phyloP scores from a whole-genome alignment of 2,329 filamentous ascomycete genomes.

The Penicillium sp. region DNA sequence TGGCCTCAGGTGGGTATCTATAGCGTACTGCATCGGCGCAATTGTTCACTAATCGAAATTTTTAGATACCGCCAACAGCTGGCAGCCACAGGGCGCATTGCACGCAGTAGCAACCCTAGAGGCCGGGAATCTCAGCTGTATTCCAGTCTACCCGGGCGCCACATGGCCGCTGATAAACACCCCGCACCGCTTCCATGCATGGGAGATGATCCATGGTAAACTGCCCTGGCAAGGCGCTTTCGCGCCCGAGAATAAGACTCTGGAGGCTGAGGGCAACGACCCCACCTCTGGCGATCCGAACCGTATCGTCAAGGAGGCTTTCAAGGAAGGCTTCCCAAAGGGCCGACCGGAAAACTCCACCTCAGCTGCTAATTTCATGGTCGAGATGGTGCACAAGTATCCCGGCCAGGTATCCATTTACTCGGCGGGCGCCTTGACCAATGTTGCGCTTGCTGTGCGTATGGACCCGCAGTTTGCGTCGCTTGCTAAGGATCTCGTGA shows the following conservation, averaged over 20 bases:
- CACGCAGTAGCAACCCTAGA: too few relatives aligned
- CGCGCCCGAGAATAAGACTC: conserved; percentile 37
- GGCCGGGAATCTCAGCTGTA: conserved; percentile 34
- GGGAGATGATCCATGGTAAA: too few relatives aligned
- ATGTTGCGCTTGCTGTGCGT: conserved; percentile 43
- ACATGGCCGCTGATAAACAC: conserved; percentile 44
- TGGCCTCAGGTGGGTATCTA: conserved; percentile 14
- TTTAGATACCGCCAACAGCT: conserved; percentile 40
- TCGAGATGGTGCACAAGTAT: conserved; percentile 43
- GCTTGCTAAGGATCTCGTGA: conserved; percentile 40
- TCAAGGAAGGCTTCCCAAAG: conserved; percentile 43
- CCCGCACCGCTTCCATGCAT: conserved; percentile 25
- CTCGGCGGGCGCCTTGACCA: conserved; percentile 43
- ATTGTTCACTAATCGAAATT: too few relatives aligned
- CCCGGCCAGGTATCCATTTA: conserved; percentile 45
- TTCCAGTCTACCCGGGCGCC: conserved; percentile 41
- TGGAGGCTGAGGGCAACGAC: conserved; percentile 37
- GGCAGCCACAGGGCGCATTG: conserved; percentile 32
- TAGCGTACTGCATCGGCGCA: too few relatives aligned
- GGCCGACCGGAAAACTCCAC: conserved; percentile 32
- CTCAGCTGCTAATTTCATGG: conserved; percentile 41
- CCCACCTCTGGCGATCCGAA: conserved; percentile 40
- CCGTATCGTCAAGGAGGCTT: conserved; percentile 36
- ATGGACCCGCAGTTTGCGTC: conserved; percentile 42
- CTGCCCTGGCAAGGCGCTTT: conserved; percentile 42